These are phyloP conservation scores for Brachypodium distachyon DNA, from an alignment of 202 grass and related monocot genomes.

Conservation along the genomic window DNA sequence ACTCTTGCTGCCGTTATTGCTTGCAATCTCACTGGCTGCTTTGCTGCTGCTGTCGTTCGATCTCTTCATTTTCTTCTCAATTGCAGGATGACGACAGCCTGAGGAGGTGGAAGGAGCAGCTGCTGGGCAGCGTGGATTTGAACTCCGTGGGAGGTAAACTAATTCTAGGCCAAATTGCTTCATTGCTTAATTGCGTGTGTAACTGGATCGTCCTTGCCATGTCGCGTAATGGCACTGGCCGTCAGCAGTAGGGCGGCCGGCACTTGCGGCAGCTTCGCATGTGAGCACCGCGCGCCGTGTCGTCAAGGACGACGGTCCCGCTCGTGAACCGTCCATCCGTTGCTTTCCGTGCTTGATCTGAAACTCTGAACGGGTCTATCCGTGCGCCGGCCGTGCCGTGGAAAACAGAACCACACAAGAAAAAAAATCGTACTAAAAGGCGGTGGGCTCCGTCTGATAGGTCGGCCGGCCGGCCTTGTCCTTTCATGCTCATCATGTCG, in stretches of 20 bases:
- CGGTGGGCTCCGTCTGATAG: background rate
- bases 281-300: slow-evolving; percentile 23
- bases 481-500: background rate
- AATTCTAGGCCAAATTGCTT: background rate
- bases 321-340: slow-evolving; percentile 3
- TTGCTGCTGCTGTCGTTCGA: background rate
- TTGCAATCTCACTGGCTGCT: background rate
- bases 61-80: background rate
- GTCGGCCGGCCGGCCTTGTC: background rate
- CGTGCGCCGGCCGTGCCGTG: background rate
- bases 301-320: slow-evolving; percentile 16
- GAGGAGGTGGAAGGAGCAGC: slow-evolving; percentile 96
- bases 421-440: background rate
- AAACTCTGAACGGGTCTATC: background rate
- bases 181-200: no score
- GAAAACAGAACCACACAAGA: background rate
- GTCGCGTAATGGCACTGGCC: slow-evolving; percentile 18
- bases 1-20: background rate
- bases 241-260: background rate
- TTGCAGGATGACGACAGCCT: slow-evolving; percentile 93
- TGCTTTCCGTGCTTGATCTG: background rate
- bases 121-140: slow-evolving; percentile 86
- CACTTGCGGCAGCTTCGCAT: slow-evolving; percentile 29
- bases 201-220: slow-evolving; percentile 18
- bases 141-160: slow-evolving; percentile 93